These are phyloP conservation scores for Starmera stellimalicola DNA, from an alignment of 1,139 yeast species.

Conservation along the genomic window DNA sequence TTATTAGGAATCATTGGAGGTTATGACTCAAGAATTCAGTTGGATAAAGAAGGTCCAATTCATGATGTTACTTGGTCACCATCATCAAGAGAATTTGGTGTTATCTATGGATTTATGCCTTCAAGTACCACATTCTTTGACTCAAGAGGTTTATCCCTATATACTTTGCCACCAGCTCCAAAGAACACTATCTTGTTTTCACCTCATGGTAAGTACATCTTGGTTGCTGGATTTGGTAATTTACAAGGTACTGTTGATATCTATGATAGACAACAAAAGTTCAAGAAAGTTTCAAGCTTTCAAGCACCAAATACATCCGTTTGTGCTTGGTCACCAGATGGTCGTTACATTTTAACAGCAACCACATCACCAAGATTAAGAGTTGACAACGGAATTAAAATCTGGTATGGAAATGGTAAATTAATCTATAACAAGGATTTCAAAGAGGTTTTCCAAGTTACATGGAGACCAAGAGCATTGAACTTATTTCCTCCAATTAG, in stretches of 20 bases:
- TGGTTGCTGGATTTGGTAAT: constrained; percentile 97
- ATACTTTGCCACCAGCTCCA: constrained; percentile 77
- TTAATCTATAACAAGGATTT: constrained; percentile 71
- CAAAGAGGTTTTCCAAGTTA: constrained; percentile 68
- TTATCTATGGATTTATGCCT: constrained; percentile 96
- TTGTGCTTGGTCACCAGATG: constrained; percentile 99
- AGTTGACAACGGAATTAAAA: constrained; percentile 89
- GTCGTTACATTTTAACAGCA: constrained; percentile 86
- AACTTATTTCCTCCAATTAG: constrained; percentile 51
- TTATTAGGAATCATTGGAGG: constrained; percentile 88
- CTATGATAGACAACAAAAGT: constrained; percentile 85
- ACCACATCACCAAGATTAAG: constrained; percentile 95
- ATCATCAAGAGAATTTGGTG: constrained; percentile 93
- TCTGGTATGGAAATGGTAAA: constrained; percentile 89
- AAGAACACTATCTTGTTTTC: constrained; percentile 87
- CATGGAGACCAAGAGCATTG: constrained; percentile 76
- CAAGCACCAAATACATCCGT: constrained; percentile 92
- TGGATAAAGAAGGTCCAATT: constrained; percentile 91
- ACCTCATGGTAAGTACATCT: constrained; percentile 85
- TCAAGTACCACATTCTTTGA: constrained; percentile 93
- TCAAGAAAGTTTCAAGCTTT: constrained; percentile 67
- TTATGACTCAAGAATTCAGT: constrained; percentile 78
- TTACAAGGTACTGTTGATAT: constrained; percentile 95
- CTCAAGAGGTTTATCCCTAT: constrained; percentile 82
- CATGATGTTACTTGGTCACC: constrained; percentile 99